A percentile compares a stretch with the other conserved stretches of the same genome.
Evolutionary conservation across 169 alveolate genomes (phyloP).

Genomic region (Theileria parva): DNA sequence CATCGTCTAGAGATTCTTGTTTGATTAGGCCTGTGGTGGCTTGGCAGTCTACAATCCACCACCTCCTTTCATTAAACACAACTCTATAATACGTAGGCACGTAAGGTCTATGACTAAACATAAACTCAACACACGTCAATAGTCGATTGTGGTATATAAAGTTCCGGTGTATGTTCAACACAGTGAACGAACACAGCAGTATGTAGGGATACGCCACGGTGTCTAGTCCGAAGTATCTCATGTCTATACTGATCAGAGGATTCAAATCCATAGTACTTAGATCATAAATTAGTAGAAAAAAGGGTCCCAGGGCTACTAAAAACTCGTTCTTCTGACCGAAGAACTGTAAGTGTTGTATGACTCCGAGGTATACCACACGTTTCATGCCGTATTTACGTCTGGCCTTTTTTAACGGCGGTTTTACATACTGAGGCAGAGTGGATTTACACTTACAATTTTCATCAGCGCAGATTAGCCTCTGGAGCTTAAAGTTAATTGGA

Average conservation of each 20-base stretch:
- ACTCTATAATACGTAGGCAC: conserved; percentile 34
- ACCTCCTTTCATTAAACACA: conserved; percentile 23
- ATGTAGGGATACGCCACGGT: neutral
- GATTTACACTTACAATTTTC: neutral
- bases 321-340: conserved; percentile 20
- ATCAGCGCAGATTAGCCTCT: neutral
- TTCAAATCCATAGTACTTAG: neutral
- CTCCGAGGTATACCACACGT: neutral
- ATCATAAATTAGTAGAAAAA: conserved; percentile 6
- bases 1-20: conserved; percentile 22
- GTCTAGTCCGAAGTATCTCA: conserved; percentile 12
- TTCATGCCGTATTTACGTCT: neutral
- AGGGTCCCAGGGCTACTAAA: conserved; percentile 22
- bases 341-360: conserved; percentile 4
- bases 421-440: neutral
- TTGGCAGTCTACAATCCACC: conserved; percentile 46
- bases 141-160: neutral
- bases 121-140: conserved; percentile 39
- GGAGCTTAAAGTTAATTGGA: conserved; percentile 3
- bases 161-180: conserved; percentile 12
- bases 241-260: conserved; percentile 22
- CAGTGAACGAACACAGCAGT: neutral
- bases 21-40: neutral
- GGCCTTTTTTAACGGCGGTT: neutral
- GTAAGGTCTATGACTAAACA: conserved; percentile 5